Percentiles rank a stretch among this genome's conserved stretches.
Conservation (phyloP, 495 filamentous ascomycete genomes). For the Copromyces sp. region DNA sequence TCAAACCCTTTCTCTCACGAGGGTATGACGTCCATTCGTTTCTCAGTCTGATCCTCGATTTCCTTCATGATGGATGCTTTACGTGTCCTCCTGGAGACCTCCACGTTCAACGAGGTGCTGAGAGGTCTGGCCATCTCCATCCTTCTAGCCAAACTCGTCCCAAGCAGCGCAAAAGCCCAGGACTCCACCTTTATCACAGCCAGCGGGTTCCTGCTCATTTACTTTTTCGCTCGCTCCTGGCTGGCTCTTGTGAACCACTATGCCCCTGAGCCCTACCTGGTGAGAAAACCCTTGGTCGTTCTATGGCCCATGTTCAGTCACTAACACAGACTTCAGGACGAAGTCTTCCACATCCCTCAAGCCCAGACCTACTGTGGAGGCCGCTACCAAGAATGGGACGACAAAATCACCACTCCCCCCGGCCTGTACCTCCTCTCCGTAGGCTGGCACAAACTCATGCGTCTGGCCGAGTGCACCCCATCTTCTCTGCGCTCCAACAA, state of each 20-base stretch:
- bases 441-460: conserved; percentile 22
- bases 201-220: conserved; percentile 9
- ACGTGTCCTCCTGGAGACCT: background rate
- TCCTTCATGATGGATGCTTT: conserved; percentile 9
- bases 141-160: conserved; percentile 3
- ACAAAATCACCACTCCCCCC: conserved; percentile 92
- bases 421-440: conserved; percentile 63
- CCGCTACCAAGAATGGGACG: conserved; percentile 73
- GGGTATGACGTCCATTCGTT: conserved; percentile 4
- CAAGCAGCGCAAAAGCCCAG: background rate
- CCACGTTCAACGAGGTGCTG: conserved; percentile 8
- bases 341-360: conserved; percentile 91
- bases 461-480: conserved; percentile 31
- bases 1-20: background rate
- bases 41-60: background rate
- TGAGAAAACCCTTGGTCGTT: conserved; percentile 23
- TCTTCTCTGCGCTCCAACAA: conserved; percentile 43
- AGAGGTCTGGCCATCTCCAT: conserved; percentile 2
- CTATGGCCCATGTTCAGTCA: background rate
- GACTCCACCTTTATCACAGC: background rate
- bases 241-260: conserved; percentile 30
- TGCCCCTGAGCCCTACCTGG: conserved; percentile 76
- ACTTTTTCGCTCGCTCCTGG: conserved; percentile 17
- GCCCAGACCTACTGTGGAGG: conserved; percentile 76
- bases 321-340: conserved; percentile 50